Evolutionary conservation across 192 early-diverging fungal species (phyloP), one percentile per base, ranked within the genome.

Genomic region (Gamsiella multidivaricata): DNA sequence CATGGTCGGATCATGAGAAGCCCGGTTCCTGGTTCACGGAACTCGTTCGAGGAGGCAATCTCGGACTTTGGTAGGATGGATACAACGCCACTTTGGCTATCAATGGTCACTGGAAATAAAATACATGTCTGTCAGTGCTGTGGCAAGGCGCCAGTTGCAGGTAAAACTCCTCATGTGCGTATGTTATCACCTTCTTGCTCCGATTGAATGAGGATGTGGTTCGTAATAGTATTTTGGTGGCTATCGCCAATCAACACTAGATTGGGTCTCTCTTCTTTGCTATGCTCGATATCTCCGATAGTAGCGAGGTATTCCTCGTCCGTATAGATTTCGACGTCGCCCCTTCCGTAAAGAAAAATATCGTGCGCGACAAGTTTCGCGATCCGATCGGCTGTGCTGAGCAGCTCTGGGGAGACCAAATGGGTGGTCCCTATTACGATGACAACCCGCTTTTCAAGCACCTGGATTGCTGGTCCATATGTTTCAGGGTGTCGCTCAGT

Each of bases 261-360:
- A 45, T 92, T 91, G 23, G 81, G 71, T 54, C 64, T 61, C 10
- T 64, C 31, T 12, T 17, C 18, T 29, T 9, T 11, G 22, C 41
- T 54, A 22, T 32, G 11, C n/a, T 51, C 25, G 4, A 29, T 28
- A 12, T 75, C 61, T 17, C 76, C 55, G 18, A 82, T 42, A 14
- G 73, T 76, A 18, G 79, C 79, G 7, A 76, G 49, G 7, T 83
- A 84, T 55, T 89, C 89, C 0, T 80, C 42, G 61, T 94, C 92
- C 0, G 79, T 76, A 7, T 90, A 22, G 46, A 91, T 88, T 32
- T 86, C 73, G 0, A 90, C 81, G 39, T 88, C 87, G 0, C 91
- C 89, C 12, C 86, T 51, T 15, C 87, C 89, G 60, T 85, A 91
- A 2, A 90, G 55, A 56, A 88, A 91, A 88, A 91, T 92, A 28